Evolutionary conservation across 768 basidiomycete species (phyloP).

Genomic region (Scleroderma citrinum): DNA sequence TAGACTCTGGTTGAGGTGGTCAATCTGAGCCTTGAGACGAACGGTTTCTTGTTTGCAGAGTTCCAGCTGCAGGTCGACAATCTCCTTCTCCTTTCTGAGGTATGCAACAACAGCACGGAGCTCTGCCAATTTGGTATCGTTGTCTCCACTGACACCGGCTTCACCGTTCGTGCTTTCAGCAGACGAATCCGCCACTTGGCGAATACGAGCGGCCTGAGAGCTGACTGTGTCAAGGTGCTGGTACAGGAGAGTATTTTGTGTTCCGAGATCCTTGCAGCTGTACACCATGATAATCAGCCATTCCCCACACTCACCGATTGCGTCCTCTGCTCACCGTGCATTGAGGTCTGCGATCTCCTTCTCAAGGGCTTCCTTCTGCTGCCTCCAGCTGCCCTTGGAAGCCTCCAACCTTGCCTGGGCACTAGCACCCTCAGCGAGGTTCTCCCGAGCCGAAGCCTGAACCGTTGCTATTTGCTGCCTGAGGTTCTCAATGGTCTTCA

Average conservation of each 20-base stretch:
- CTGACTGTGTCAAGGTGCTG: slow-evolving; percentile 82
- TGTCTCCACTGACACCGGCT: slow-evolving; percentile 41
- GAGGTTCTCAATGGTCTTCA: slow-evolving; percentile 62
- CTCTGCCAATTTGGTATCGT: slow-evolving; percentile 63
- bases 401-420: slow-evolving; percentile 65
- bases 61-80: slow-evolving; percentile 82
- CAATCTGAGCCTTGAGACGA: slow-evolving; percentile 69
- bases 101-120: slow-evolving; percentile 75
- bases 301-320: neutral
- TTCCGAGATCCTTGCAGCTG: slow-evolving; percentile 67
- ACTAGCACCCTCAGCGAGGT: slow-evolving; percentile 59
- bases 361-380: slow-evolving; percentile 70
- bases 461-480: slow-evolving; percentile 54
- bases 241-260: slow-evolving; percentile 74
- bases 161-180: slow-evolving; percentile 35
- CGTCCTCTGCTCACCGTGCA: slow-evolving; percentile 45
- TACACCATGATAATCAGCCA: neutral
- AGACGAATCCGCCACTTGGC: slow-evolving; percentile 57
- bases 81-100: slow-evolving; percentile 87
- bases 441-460: slow-evolving; percentile 52
- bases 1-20: slow-evolving; percentile 62
- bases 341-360: slow-evolving; percentile 73
- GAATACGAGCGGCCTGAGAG: slow-evolving; percentile 76
- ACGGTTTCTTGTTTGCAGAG: slow-evolving; percentile 72
- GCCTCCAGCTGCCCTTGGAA: slow-evolving; percentile 75